Evolutionary conservation across 345 rosid species (phyloP).

Genomic region (Arabis hirsuta): DNA sequence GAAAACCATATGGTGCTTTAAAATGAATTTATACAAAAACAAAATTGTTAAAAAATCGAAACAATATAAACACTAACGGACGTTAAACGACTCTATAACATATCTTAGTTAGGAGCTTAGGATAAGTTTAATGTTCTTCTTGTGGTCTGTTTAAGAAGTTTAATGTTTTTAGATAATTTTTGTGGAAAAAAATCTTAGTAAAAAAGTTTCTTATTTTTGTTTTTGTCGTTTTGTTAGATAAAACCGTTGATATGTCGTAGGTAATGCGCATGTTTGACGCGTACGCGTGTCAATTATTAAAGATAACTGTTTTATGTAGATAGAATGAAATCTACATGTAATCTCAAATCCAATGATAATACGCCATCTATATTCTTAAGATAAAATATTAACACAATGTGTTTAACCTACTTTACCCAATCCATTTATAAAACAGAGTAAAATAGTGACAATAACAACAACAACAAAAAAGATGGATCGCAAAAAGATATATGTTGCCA

Average conservation of each 20-base stretch:
- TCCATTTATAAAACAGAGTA: not conserved
- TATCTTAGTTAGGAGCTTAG: too few species aligned
- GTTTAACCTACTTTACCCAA: not conserved
- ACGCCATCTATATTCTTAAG: too few species aligned
- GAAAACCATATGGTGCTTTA: too few species aligned
- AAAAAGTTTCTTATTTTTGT: too few species aligned
- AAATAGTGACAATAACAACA: not conserved
- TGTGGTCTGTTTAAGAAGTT: not conserved
- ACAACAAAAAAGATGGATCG: conserved; percentile 39
- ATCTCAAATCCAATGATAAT: not conserved
- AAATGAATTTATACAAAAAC: too few species aligned
- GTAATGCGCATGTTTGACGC: not conserved
- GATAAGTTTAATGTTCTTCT: too few species aligned
- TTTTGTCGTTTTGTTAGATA: too few species aligned
- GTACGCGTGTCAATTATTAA: not conserved
- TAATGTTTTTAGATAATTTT: too few species aligned
- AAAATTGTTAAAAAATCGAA: too few species aligned
- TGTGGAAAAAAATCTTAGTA: too few species aligned
- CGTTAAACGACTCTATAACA: too few species aligned
- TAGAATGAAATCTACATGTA: not conserved
- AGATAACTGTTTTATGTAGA: not conserved
- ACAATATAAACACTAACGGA: too few species aligned
- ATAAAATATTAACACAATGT: not conserved
- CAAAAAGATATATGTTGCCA: conserved; percentile 46
- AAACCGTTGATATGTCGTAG: not conserved